These are phyloP conservation scores for Colletotrichum sp. DNA, from an alignment of 2,329 filamentous ascomycete species.

Conservation along the genomic window DNA sequence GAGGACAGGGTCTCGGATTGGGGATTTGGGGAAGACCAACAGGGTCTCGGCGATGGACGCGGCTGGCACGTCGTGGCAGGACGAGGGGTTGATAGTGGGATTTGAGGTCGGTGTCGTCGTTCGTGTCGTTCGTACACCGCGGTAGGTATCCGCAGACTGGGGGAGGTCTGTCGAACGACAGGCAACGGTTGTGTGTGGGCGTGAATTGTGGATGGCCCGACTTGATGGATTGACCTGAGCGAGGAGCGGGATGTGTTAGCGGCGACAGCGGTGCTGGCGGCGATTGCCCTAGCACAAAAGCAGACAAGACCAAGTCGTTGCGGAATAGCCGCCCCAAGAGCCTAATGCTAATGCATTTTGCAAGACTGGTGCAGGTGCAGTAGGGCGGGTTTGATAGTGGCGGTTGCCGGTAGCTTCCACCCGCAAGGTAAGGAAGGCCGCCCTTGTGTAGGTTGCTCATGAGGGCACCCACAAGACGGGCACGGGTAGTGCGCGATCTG, in stretches of 20 bases:
- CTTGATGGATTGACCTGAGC: conserved; percentile 11
- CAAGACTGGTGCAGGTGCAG: not conserved
- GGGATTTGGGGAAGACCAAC: not conserved
- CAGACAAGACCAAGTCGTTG: conserved; percentile 5
- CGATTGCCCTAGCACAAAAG: conserved; percentile 16
- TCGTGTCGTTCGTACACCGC: not conserved
- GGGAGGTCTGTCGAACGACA: not conserved
- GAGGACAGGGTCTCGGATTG: not conserved
- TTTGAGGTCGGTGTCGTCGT: not conserved
- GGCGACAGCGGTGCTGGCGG: conserved; percentile 7
- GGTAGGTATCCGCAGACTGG: not conserved
- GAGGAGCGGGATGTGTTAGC: conserved; percentile 6
- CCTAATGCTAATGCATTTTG: conserved; percentile 2
- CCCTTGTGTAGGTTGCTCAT: not conserved
- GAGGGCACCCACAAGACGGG: not conserved
- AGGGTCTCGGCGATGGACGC: not conserved
- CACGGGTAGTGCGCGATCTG: not conserved
- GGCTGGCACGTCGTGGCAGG: not conserved
- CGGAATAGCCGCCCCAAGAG: conserved; percentile 19
- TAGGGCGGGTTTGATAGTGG: conserved; percentile 4
- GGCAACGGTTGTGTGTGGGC: not conserved
- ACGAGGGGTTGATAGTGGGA: not conserved
- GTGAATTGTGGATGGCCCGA: conserved; percentile 4
- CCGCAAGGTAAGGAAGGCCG: not conserved
- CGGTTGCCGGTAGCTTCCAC: not conserved